These are phyloP conservation scores for Penicillium sp. DNA, from an alignment of 2,329 filamentous ascomycete genomes.

Conservation along the genomic window DNA sequence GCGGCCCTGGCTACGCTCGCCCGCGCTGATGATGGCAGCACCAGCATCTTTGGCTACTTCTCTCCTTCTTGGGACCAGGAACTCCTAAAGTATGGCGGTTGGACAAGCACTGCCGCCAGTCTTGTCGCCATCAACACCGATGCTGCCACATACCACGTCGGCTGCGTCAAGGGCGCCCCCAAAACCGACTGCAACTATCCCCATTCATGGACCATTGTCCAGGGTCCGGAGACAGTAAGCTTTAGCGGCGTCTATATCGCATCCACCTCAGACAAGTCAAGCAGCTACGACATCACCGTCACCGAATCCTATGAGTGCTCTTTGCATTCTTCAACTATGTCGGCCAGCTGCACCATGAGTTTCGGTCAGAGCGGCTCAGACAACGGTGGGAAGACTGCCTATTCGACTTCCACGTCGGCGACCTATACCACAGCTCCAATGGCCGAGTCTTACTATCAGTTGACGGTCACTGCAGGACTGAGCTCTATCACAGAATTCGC, in stretches of 20 bases:
- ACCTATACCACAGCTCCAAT: constrained; percentile 5
- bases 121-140: constrained; percentile 19
- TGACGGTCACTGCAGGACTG: constrained; percentile 23
- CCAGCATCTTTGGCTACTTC: constrained; percentile 14
- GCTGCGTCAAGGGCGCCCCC: constrained; percentile 21
- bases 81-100: constrained; percentile 1
- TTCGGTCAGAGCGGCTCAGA: constrained; percentile 5
- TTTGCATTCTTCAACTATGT: constrained; percentile 13
- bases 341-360: constrained; percentile 22
- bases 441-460: constrained; percentile 2
- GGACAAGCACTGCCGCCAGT: constrained; percentile 21
- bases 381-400: background rate
- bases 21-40: constrained; percentile 3
- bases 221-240: constrained; percentile 23
- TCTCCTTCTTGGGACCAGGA: constrained; percentile 4
- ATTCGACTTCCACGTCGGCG: constrained; percentile 2
- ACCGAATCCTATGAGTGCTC: constrained; percentile 18
- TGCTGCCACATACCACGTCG: constrained; percentile 24
- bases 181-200: constrained; percentile 23
- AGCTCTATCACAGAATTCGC: constrained; percentile 16
- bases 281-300: constrained; percentile 17
- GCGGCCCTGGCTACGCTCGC: constrained; percentile 3
- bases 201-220: constrained; percentile 23
- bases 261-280: background rate
- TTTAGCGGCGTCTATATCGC: constrained; percentile 20